A percentile compares a stretch with the other conserved stretches of the same genome.
phyloP scores from a whole-genome alignment of 2,329 filamentous ascomycete genomes.

The Thelonectria discophora region DNA sequence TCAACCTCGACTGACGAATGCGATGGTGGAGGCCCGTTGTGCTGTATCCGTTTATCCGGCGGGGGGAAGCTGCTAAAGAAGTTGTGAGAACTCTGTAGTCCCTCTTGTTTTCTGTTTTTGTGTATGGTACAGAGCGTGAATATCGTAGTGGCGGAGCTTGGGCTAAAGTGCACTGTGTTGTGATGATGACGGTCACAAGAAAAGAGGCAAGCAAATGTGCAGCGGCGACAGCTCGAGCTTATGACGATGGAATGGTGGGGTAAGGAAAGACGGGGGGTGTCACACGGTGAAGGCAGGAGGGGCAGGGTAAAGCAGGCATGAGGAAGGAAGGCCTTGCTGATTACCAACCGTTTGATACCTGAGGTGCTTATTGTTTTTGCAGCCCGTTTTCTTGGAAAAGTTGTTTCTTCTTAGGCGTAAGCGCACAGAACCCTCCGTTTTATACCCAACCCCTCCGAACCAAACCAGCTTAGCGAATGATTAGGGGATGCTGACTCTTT shows the following conservation, averaged over 20 bases:
- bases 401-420: too few relatives aligned
- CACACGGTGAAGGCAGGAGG: slow-evolving; percentile 1
- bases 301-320: neutral
- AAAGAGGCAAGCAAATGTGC: neutral
- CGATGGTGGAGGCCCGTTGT: too few relatives aligned
- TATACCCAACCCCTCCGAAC: neutral
- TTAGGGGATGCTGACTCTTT: slow-evolving; percentile 9
- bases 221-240: neutral
- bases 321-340: too few relatives aligned
- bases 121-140: neutral
- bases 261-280: slow-evolving; percentile 1
- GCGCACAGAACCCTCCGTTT: neutral
- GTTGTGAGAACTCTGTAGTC: too few relatives aligned
- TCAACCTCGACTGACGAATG: too few relatives aligned
- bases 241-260: slow-evolving; percentile 12
- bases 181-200: slow-evolving; percentile 14
- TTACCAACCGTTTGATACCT: too few relatives aligned
- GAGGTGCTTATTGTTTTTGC: too few relatives aligned
- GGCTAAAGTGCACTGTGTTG: too few relatives aligned
- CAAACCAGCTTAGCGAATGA: slow-evolving; percentile 1
- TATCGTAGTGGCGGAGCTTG: neutral
- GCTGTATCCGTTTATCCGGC: too few relatives aligned
- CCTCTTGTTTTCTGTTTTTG: too few relatives aligned
- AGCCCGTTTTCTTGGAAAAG: too few relatives aligned
- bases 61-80: too few relatives aligned